These are phyloP conservation scores for Naganishia kalamii DNA, from an alignment of 768 basidiomycete genomes.

Conservation along the genomic window DNA sequence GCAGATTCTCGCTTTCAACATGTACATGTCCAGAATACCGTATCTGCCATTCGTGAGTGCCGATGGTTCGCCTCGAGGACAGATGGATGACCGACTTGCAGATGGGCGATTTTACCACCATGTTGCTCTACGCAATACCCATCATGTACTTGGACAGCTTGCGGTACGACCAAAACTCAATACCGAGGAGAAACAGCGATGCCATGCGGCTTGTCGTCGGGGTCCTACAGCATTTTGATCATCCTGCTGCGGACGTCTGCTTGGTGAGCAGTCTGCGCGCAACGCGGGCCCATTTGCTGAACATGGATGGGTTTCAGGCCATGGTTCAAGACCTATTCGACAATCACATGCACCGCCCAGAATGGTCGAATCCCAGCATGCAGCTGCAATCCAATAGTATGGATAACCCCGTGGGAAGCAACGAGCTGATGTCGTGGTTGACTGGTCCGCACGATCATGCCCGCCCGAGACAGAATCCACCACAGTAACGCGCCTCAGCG, in stretches of 20 bases:
- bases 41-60: slow-evolving; percentile 14
- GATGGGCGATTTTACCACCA: slow-evolving; percentile 14
- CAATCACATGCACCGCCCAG: slow-evolving; percentile 6
- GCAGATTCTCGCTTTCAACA: slow-evolving; percentile 14
- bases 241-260: slow-evolving; percentile 15
- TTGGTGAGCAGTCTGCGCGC: neutral
- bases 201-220: neutral
- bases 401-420: neutral
- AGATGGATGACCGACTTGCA: neutral
- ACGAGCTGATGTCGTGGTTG: slow-evolving; percentile 4
- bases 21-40: slow-evolving; percentile 5
- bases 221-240: slow-evolving; percentile 17
- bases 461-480: neutral
- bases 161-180: neutral
- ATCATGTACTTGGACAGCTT: slow-evolving; percentile 20
- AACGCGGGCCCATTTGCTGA: neutral
- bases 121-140: slow-evolving; percentile 16
- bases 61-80: neutral
- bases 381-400: neutral
- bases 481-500: neutral
- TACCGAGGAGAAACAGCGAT: neutral
- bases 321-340: slow-evolving; percentile 6
- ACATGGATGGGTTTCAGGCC: no score
- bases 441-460: neutral
- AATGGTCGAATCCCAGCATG: slow-evolving; percentile 5